Evolutionary conservation across 306 rosid species (phyloP).

Genomic region (Senna tora): DNA sequence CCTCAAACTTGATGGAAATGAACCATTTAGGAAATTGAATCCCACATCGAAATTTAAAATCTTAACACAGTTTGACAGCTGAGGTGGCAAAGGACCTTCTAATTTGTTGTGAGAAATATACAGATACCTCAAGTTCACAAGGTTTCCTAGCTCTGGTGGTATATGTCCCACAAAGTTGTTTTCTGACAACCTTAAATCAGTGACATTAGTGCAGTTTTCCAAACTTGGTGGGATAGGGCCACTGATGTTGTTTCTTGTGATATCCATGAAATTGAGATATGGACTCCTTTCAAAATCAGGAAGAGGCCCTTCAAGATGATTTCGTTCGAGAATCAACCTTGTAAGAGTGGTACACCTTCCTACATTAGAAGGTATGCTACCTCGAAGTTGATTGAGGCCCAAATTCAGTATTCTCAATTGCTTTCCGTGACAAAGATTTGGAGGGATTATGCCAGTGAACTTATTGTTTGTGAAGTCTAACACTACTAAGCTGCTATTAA

Average conservation of each 20-base stretch:
- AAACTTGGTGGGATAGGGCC: slow-evolving; percentile 71
- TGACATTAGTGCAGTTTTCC: slow-evolving; percentile 60
- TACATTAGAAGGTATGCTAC: slow-evolving; percentile 48
- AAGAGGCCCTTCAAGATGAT: slow-evolving; percentile 47
- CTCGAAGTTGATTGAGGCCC: slow-evolving; percentile 54
- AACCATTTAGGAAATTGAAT: slow-evolving; percentile 72
- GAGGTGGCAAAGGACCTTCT: slow-evolving; percentile 70
- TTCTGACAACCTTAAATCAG: slow-evolving; percentile 50
- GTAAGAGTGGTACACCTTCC: slow-evolving; percentile 54
- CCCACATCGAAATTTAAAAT: slow-evolving; percentile 63
- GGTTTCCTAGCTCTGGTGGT: slow-evolving; percentile 69
- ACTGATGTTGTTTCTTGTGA: slow-evolving; percentile 57
- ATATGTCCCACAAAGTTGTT: slow-evolving; percentile 61
- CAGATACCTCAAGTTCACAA: slow-evolving; percentile 52
- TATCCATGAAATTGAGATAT: slow-evolving; percentile 47
- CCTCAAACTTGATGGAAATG: slow-evolving; percentile 57
- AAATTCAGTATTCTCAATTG: slow-evolving; percentile 36
- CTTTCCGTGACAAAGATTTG: slow-evolving; percentile 61
- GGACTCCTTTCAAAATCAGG: slow-evolving; percentile 50
- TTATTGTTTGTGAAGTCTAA: slow-evolving; percentile 54
- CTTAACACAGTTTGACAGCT: slow-evolving; percentile 60
- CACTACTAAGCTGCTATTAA: slow-evolving; percentile 52
- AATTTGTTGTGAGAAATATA: slow-evolving; percentile 61
- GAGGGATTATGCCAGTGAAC: slow-evolving; percentile 60
- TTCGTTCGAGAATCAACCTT: slow-evolving; percentile 49